Evolutionary conservation across 441 rosid species (phyloP).

Genomic region (Jatropha multifida): DNA sequence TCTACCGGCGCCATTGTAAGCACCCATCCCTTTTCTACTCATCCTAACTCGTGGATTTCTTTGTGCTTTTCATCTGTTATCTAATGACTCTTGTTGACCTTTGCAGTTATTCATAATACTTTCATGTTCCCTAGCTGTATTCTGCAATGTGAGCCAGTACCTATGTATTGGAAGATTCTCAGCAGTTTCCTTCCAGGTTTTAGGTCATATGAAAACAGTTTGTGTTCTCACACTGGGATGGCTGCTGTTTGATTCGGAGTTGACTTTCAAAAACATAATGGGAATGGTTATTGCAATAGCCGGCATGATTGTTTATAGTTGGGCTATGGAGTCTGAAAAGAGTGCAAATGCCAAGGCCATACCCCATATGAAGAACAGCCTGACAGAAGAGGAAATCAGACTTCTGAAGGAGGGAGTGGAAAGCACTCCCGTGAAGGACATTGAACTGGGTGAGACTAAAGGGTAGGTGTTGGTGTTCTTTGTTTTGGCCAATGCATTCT

Average conservation of each 20-base stretch:
- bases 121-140: constrained; percentile 78
- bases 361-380: constrained; percentile 47
- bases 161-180: constrained; percentile 94
- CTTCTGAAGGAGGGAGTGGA: constrained; percentile 77
- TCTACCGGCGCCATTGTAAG: constrained; percentile 76
- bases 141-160: constrained; percentile 92
- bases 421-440: constrained; percentile 50
- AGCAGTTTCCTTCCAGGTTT: constrained; percentile 83
- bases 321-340: constrained; percentile 80
- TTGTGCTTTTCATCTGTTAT: constrained; percentile 3
- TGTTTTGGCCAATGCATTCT: constrained; percentile 8
- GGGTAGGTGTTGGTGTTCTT: constrained; percentile 24
- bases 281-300: constrained; percentile 76
- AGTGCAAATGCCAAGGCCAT: constrained; percentile 36
- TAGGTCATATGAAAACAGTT: constrained; percentile 93
- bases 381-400: constrained; percentile 83
- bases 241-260: constrained; percentile 71
- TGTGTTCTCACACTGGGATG: constrained; percentile 84
- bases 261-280: constrained; percentile 74
- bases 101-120: constrained; percentile 69
- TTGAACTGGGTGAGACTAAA: constrained; percentile 73
- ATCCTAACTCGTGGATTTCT: neutral
- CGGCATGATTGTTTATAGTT: constrained; percentile 85
- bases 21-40: neutral
- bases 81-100: constrained; percentile 16